Evolutionary conservation across 805 yeast genomes (phyloP).

Genomic region (Metschnikowia lunata): DNA sequence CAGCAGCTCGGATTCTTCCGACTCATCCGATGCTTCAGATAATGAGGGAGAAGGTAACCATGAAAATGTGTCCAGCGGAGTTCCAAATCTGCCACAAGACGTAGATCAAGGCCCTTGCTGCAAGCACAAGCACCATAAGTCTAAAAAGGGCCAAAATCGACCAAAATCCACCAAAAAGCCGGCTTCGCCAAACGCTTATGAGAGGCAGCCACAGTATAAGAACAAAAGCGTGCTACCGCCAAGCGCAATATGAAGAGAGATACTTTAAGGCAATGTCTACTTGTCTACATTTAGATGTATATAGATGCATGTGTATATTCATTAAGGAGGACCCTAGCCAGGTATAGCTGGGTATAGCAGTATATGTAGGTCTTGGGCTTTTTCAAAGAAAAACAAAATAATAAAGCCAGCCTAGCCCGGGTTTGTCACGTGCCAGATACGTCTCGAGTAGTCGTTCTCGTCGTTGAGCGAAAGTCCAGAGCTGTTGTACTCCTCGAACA

Average conservation of each 20-base stretch:
- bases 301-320: too few relatives aligned
- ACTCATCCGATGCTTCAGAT: conserved; percentile 27
- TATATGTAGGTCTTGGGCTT: background rate
- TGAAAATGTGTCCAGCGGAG: background rate
- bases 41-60: conserved; percentile 12
- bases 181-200: conserved; percentile 79
- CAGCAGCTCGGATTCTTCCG: conserved; percentile 23
- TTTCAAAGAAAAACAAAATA: background rate
- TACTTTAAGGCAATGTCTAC: too few relatives aligned
- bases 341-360: too few relatives aligned
- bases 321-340: too few relatives aligned
- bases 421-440: conserved; percentile 19
- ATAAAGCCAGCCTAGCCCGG: conserved; percentile 8
- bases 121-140: conserved; percentile 23
- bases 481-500: conserved; percentile 13
- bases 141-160: conserved; percentile 16
- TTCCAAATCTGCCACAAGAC: background rate
- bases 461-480: conserved; percentile 16
- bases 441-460: conserved; percentile 17
- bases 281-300: too few relatives aligned
- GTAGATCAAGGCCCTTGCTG: background rate
- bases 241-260: conserved; percentile 1
- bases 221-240: conserved; percentile 14
- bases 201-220: conserved; percentile 62
- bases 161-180: background rate